A percentile compares a stretch with the other conserved stretches of the same genome.
phyloP scores from a whole-genome alignment of 164 flowering plant genomes.

The Umbellularia californica region DNA sequence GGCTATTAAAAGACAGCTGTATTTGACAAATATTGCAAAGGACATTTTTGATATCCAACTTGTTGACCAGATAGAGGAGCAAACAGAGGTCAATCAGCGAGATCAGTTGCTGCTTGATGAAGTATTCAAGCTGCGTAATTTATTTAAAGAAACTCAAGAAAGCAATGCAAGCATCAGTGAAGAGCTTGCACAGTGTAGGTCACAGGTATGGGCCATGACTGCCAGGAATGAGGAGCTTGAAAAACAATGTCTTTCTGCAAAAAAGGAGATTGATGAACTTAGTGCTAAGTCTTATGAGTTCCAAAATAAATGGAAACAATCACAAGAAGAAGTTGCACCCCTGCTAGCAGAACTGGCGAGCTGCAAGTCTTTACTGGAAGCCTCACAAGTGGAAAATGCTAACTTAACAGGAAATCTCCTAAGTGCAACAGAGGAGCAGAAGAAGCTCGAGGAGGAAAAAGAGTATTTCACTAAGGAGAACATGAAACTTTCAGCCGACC shows the following conservation, averaged over 20 bases:
- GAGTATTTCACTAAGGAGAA: conserved; percentile 32
- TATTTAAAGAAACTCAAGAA: conserved; percentile 38
- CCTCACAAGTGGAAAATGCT: conserved; percentile 42
- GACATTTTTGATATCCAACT: conserved; percentile 57
- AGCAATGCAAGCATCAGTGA: conserved; percentile 40
- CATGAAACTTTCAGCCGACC: conserved; percentile 42
- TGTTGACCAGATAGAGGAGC: conserved; percentile 41
- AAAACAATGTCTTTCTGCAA: conserved; percentile 30
- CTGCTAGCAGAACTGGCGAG: conserved; percentile 43
- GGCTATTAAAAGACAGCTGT: conserved; percentile 53
- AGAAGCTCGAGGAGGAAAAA: conserved; percentile 43
- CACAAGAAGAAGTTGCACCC: conserved; percentile 35
- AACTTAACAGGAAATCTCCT: conserved; percentile 30
- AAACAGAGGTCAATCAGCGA: conserved; percentile 32
- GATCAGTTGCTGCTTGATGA: conserved; percentile 36
- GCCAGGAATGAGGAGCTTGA: conserved; percentile 43
- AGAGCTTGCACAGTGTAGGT: conserved; percentile 49
- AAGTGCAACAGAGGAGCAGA: conserved; percentile 33
- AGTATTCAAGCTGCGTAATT: conserved; percentile 36
- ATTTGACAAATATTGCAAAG: conserved; percentile 41
- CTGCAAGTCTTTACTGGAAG: conserved; percentile 26
- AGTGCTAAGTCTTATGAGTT: conserved; percentile 36
- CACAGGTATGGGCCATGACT: conserved; percentile 42
- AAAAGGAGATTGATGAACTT: conserved; percentile 34
- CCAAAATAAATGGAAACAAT: conserved; percentile 43